phyloP scores from a whole-genome alignment of 2,329 filamentous ascomycete genomes.

The Verticillium albo-atrum region DNA sequence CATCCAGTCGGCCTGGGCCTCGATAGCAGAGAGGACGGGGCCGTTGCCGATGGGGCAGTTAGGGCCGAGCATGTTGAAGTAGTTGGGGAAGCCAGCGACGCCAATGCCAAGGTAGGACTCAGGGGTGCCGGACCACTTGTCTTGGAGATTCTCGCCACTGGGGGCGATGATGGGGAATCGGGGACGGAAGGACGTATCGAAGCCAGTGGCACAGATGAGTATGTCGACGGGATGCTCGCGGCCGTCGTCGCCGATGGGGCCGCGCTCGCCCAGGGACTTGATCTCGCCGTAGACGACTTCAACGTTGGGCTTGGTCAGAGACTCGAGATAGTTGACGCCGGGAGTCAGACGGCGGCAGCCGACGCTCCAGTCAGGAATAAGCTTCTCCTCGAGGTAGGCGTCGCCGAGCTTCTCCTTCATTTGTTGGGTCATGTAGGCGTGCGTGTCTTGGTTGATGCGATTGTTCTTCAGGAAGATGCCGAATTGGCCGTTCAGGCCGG shows the following conservation, averaged over 20 bases:
- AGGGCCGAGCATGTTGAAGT: conserved; percentile 31
- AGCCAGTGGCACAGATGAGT: conserved; percentile 19
- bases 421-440: conserved; percentile 31
- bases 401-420: conserved; percentile 31
- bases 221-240: conserved; percentile 17
- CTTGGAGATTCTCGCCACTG: conserved; percentile 20
- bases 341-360: conserved; percentile 18
- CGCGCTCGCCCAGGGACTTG: conserved; percentile 19
- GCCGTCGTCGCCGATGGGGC: conserved; percentile 20
- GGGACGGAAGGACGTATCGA: conserved; percentile 20
- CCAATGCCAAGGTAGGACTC: conserved; percentile 26
- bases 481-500: conserved; percentile 40
- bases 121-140: conserved; percentile 20
- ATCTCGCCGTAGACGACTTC: conserved; percentile 33
- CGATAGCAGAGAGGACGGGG: conserved; percentile 35
- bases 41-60: conserved; percentile 34
- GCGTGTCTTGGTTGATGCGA: conserved; percentile 32
- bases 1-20: conserved; percentile 45
- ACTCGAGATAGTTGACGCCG: conserved; percentile 19
- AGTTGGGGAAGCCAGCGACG: conserved; percentile 20
- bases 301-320: conserved; percentile 13
- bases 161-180: conserved; percentile 42
- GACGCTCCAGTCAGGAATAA: conserved; percentile 14
- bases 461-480: conserved; percentile 38
- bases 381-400: conserved; percentile 16